Conservation (phyloP, 2,329 filamentous ascomycete species). For the Cercospora berteroae region DNA sequence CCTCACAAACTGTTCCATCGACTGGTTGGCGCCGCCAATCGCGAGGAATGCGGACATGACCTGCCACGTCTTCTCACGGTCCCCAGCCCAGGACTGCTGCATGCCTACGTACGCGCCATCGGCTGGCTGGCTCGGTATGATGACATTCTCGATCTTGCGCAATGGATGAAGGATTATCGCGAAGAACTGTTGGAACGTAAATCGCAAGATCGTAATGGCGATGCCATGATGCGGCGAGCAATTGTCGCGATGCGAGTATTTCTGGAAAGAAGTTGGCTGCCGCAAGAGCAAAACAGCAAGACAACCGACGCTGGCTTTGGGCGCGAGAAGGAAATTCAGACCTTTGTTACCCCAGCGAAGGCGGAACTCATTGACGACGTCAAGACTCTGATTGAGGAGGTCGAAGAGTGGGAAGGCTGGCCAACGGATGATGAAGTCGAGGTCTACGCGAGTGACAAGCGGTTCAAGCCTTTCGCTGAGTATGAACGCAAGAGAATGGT, state of each 20-base stretch:
- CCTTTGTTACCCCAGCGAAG: slow-evolving; percentile 22
- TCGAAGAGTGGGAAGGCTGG: slow-evolving; percentile 47
- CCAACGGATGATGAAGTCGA: slow-evolving; percentile 43
- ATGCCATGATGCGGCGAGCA: slow-evolving; percentile 37
- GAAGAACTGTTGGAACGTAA: slow-evolving; percentile 32
- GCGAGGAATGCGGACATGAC: neutral
- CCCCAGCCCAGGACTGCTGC: slow-evolving; percentile 50
- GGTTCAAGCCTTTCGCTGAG: slow-evolving; percentile 12
- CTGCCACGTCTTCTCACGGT: slow-evolving; percentile 42
- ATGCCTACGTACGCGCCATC: slow-evolving; percentile 63
- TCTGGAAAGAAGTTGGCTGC: slow-evolving; percentile 40
- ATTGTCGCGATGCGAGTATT: slow-evolving; percentile 45
- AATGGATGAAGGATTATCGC: slow-evolving; percentile 59
- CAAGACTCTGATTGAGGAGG: slow-evolving; percentile 33
- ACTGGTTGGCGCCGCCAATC: neutral
- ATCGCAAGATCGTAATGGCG: slow-evolving; percentile 34
- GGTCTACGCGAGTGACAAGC: slow-evolving; percentile 26
- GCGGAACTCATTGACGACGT: slow-evolving; percentile 23
- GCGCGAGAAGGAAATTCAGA: slow-evolving; percentile 8
- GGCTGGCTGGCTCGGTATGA: slow-evolving; percentile 60
- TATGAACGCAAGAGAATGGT: neutral
- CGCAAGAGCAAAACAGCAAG: neutral
- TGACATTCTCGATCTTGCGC: slow-evolving; percentile 57
- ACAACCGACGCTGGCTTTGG: neutral
- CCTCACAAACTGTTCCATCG: neutral